phyloP scores from a whole-genome alignment of 352 stramenopile genomes.

The Phytopythium vexans region DNA sequence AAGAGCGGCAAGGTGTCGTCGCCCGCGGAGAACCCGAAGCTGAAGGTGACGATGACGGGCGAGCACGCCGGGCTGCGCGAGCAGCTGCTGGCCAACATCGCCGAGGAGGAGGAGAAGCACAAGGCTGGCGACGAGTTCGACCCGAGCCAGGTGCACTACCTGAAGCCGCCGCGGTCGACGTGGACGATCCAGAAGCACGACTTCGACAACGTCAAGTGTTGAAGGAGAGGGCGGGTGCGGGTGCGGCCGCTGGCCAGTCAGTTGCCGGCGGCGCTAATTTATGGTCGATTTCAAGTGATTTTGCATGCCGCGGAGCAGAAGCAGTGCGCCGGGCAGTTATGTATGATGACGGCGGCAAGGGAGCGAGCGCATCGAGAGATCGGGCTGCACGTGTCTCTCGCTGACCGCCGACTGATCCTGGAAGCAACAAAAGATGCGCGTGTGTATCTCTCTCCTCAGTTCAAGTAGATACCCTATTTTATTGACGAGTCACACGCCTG shows the following conservation, averaged over 20 bases:
- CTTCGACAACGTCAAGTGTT: slow-evolving; percentile 64
- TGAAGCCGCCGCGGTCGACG: slow-evolving; percentile 73
- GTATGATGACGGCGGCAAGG: slow-evolving; percentile 7
- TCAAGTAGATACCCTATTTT: too few species aligned
- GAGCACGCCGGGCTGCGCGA: slow-evolving; percentile 67
- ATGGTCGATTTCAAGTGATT: too few species aligned
- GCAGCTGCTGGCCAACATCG: slow-evolving; percentile 49
- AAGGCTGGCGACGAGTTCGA: slow-evolving; percentile 8
- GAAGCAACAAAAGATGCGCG: too few species aligned
- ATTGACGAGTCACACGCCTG: too few species aligned
- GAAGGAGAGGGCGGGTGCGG: slow-evolving; percentile 4
- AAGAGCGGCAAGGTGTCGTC: slow-evolving; percentile 62
- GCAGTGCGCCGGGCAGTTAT: not conserved
- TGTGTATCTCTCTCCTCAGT: too few species aligned
- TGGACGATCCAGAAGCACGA: slow-evolving; percentile 84
- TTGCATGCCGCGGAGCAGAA: too few species aligned
- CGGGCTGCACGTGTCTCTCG: too few species aligned
- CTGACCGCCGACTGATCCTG: too few species aligned
- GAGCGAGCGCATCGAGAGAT: too few species aligned
- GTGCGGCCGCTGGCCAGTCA: too few species aligned
- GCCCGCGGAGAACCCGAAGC: slow-evolving; percentile 74
- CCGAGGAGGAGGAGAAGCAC: slow-evolving; percentile 24
- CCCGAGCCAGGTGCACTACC: slow-evolving; percentile 26
- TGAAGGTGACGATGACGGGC: slow-evolving; percentile 62
- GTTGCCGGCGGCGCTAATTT: too few species aligned